Conservation (phyloP, 2,329 filamentous ascomycete species). For the Cadophora malorum region DNA sequence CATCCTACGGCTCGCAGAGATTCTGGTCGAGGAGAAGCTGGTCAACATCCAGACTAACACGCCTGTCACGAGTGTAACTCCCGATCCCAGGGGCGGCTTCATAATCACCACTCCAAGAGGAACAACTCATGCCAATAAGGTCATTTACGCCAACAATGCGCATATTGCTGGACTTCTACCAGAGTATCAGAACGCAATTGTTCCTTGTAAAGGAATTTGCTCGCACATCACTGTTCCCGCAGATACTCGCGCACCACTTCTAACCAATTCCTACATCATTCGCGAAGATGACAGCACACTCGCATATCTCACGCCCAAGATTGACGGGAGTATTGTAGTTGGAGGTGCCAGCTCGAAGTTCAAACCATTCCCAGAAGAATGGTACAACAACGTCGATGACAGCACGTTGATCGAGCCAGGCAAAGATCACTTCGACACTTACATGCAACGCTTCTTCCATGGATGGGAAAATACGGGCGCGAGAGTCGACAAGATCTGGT, state of each 20-base stretch:
- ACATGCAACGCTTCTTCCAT: conserved; percentile 55
- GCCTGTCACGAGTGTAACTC: conserved; percentile 47
- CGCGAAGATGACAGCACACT: conserved; percentile 19
- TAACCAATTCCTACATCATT: conserved; percentile 23
- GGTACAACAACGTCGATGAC: conserved; percentile 57
- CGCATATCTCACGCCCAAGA: conserved; percentile 40
- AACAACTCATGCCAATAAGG: conserved; percentile 55
- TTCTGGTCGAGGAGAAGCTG: conserved; percentile 49
- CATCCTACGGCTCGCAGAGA: conserved; percentile 57
- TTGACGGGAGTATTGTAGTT: conserved; percentile 46
- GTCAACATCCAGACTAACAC: conserved; percentile 60
- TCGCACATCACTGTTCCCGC: conserved; percentile 14
- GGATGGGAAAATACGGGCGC: conserved; percentile 56
- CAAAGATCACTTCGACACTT: conserved; percentile 53
- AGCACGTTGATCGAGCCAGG: conserved; percentile 51
- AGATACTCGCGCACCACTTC: conserved; percentile 7
- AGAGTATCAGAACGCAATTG: conserved; percentile 32
- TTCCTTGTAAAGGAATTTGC: conserved; percentile 23
- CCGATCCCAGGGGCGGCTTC: conserved; percentile 47
- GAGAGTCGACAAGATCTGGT: conserved; percentile 43
- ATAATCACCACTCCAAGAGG: conserved; percentile 61
- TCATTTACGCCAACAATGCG: conserved; percentile 71
- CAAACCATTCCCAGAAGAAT: conserved; percentile 44
- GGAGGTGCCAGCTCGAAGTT: conserved; percentile 51
- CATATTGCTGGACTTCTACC: conserved; percentile 55